Percentiles rank a stretch among this genome's conserved stretches.
Conservation (phyloP, 2,329 filamentous ascomycete species). For the Tolypocladium cylindrosporum region DNA sequence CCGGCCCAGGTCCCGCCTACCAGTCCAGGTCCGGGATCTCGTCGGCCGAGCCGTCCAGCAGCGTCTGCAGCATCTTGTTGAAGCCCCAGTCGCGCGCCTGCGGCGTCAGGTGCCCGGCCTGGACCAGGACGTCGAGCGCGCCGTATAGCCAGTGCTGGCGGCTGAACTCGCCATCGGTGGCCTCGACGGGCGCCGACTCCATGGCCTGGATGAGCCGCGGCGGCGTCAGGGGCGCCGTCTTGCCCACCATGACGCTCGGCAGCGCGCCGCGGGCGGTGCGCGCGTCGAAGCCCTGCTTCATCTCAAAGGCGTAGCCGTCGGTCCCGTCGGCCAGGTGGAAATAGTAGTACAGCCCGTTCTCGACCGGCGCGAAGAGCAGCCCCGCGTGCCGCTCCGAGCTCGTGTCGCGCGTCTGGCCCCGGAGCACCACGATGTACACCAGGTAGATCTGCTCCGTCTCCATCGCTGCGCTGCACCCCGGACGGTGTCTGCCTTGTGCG, state of each 20-base stretch:
- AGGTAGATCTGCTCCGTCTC: constrained; percentile 2
- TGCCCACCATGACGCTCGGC: constrained; percentile 5
- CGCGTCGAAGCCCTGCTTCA: constrained; percentile 6
- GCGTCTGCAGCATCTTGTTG: constrained; percentile 6
- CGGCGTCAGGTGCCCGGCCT: constrained; percentile 2
- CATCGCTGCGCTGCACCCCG: background rate
- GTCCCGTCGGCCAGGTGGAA: constrained; percentile 4
- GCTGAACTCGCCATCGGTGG: constrained; percentile 7
- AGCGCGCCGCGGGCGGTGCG: constrained; percentile 6
- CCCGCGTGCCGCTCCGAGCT: constrained; percentile 7
- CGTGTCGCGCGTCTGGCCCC: constrained; percentile 6
- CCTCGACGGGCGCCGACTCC: constrained; percentile 4
- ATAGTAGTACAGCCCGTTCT: constrained; percentile 5
- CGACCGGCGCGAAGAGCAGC: constrained; percentile 4
- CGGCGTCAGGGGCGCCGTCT: constrained; percentile 4
- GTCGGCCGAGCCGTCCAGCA: constrained; percentile 9
- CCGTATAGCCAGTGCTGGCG: constrained; percentile 8
- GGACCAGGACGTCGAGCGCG: constrained; percentile 3
- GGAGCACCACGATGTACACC: constrained; percentile 7
- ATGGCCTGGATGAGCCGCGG: constrained; percentile 2
- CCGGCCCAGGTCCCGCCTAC: background rate
- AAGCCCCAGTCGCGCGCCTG: constrained; percentile 6
- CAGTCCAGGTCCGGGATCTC: constrained; percentile 4
- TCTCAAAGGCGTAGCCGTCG: constrained; percentile 4
- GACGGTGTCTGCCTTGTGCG: background rate